phyloP scores from a whole-genome alignment of 768 basidiomycete genomes.

The Boletus barrowsii region DNA sequence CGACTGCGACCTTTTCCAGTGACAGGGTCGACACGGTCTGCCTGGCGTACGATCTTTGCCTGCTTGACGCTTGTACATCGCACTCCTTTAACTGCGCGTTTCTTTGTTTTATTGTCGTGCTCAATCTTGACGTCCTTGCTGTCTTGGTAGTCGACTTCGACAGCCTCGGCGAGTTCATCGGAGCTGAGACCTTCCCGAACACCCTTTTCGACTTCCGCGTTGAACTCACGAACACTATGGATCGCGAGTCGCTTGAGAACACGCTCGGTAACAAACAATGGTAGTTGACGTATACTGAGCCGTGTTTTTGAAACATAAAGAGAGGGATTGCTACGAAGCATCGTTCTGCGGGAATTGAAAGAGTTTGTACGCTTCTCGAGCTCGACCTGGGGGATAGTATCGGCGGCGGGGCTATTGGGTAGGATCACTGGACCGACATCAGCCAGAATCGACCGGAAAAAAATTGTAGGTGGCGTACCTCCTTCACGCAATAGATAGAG shows the following conservation, averaged over 20 bases:
- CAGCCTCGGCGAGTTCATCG: conserved; percentile 65
- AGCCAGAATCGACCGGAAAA: background rate
- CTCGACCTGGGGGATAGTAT: conserved; percentile 65
- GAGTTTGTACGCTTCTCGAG: conserved; percentile 82
- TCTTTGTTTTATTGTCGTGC: conserved; percentile 23
- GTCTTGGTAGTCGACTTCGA: conserved; percentile 26
- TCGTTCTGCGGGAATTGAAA: conserved; percentile 77
- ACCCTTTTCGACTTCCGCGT: conserved; percentile 69
- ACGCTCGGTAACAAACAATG: conserved; percentile 85
- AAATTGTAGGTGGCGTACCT: conserved; percentile 44
- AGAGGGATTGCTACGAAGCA: conserved; percentile 89
- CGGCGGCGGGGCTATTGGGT: conserved; percentile 80
- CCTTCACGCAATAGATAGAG: conserved; percentile 96
- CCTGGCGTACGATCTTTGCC: conserved; percentile 87
- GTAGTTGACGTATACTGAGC: conserved; percentile 90
- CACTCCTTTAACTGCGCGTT: conserved; percentile 21
- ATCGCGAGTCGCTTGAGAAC: conserved; percentile 84
- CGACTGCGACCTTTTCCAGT: conserved; percentile 86
- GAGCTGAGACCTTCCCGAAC: conserved; percentile 55
- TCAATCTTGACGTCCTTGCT: conserved; percentile 26
- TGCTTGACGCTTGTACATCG: conserved; percentile 67
- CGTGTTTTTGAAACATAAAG: conserved; percentile 94
- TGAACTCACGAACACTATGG: conserved; percentile 76
- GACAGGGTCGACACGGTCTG: conserved; percentile 83
- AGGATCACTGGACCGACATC: conserved; percentile 67